Conservation (phyloP, 148 eudicot genomes). For the Persicaria tinctoria region DNA sequence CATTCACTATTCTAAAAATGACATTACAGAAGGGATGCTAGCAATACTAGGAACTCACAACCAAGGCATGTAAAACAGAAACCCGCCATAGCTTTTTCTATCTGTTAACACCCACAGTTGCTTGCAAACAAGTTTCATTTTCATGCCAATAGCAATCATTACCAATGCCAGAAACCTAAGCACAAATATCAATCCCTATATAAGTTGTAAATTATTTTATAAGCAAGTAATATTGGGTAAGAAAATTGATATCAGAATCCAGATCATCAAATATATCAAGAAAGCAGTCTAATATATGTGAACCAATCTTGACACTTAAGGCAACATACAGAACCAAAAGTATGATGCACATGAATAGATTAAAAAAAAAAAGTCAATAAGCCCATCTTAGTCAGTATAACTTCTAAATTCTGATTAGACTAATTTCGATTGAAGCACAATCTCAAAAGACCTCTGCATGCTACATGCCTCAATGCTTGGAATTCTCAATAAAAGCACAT, state of each 20-base stretch:
- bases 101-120: neutral
- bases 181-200: neutral
- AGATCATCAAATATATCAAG: neutral
- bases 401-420: neutral
- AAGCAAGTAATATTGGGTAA: neutral
- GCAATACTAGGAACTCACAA: neutral
- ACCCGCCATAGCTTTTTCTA: neutral
- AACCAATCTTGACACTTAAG: neutral
- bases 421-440: neutral
- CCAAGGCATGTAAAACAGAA: neutral
- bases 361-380: neutral
- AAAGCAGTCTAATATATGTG: conserved; percentile 3
- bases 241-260: neutral
- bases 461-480: neutral
- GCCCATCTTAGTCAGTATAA: neutral
- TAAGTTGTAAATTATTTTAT: neutral
- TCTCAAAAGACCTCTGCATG: neutral
- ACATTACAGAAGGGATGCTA: neutral
- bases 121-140: neutral
- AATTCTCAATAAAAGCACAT: neutral
- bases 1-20: neutral
- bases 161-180: neutral
- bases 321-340: neutral
- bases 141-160: neutral
- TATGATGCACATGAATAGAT: neutral